phyloP scores from a whole-genome alignment of 2,329 filamentous ascomycete species.

The Aspergillus sp. region DNA sequence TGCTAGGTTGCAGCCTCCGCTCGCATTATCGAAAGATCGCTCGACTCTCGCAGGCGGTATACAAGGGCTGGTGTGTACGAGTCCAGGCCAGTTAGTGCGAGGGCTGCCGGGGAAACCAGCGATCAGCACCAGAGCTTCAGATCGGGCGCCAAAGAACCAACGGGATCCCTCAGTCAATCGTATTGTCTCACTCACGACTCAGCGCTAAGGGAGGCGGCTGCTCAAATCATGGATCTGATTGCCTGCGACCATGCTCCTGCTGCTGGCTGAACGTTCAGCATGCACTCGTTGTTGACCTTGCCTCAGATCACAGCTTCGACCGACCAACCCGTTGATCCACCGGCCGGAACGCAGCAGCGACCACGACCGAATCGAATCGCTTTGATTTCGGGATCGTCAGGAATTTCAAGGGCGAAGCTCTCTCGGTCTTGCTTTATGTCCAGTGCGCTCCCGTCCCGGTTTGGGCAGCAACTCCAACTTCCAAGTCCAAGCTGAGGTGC shows the following conservation, averaged over 20 bases:
- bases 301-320: not conserved
- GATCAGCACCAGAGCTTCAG: conserved; percentile 12
- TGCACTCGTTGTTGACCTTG: not conserved
- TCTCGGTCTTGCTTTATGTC: not conserved
- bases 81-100: conserved; percentile 8
- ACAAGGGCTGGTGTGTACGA: conserved; percentile 2
- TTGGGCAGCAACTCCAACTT: not conserved
- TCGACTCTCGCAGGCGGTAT: not conserved
- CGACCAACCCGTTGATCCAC: conserved; percentile 1
- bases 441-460: not conserved
- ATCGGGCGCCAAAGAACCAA: conserved; percentile 13
- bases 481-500: not conserved
- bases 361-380: not conserved
- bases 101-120: conserved; percentile 18
- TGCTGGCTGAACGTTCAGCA: not conserved
- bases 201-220: not conserved
- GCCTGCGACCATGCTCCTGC: not conserved
- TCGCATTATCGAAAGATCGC: not conserved
- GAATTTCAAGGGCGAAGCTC: not conserved
- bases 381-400: conserved; percentile 1
- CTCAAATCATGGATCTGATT: not conserved
- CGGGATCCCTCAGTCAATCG: not conserved
- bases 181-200: not conserved
- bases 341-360: not conserved
- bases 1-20: not conserved